Evolutionary conservation across 2,329 filamentous ascomycete species (phyloP).

Genomic region (Magnaporthiopsis poae): DNA sequence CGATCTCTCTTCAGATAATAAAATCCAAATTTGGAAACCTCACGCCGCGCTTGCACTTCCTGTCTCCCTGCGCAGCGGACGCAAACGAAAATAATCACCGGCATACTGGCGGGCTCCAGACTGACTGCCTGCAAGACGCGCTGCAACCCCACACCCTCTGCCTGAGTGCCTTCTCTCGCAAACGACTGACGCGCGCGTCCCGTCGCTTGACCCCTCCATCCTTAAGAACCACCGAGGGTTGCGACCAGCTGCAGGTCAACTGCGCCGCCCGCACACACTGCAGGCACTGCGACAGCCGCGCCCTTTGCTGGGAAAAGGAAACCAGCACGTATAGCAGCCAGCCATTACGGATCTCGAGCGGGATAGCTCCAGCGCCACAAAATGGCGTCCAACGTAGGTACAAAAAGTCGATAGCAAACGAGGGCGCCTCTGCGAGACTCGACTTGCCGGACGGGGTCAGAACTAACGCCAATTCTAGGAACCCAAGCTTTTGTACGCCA

Average conservation of each 20-base stretch:
- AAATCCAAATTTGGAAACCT: constrained; percentile 9
- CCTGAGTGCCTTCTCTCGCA: background rate
- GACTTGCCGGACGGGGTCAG: background rate
- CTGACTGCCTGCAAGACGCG: background rate
- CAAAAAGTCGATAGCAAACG: background rate
- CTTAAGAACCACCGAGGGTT: background rate
- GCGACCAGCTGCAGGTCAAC: background rate
- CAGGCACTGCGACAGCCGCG: background rate
- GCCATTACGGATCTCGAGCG: background rate
- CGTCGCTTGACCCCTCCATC: background rate
- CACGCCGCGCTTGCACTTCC: constrained; percentile 7
- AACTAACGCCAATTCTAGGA: constrained; percentile 30
- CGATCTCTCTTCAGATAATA: constrained; percentile 7
- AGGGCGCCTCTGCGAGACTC: background rate
- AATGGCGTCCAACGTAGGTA: constrained; percentile 3
- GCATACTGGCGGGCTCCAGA: background rate
- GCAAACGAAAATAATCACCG: background rate
- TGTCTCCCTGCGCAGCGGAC: constrained; percentile 9
- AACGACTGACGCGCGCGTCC: background rate
- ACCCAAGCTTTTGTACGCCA: constrained; percentile 57
- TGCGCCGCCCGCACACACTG: background rate
- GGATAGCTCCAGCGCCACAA: no score
- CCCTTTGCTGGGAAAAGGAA: background rate
- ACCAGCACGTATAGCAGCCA: background rate
- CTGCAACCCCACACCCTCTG: background rate